These are phyloP conservation scores for Aspergillus niger DNA, from an alignment of 2,329 filamentous ascomycete species.

Conservation along the genomic window DNA sequence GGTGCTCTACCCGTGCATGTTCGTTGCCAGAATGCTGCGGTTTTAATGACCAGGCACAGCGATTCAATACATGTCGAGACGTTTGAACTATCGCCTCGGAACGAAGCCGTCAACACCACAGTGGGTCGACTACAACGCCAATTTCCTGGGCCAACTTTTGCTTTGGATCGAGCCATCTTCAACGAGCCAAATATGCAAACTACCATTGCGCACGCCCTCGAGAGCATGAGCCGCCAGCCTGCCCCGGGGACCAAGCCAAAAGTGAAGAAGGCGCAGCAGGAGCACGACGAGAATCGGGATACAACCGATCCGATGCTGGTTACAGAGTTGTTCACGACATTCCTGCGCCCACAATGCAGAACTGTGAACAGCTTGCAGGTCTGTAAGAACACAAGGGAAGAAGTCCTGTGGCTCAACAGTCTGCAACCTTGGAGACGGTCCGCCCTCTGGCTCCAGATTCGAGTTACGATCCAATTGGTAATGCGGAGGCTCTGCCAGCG, in stretches of 20 bases:
- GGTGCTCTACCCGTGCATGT: conserved; percentile 44
- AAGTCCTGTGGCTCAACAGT: conserved; percentile 49
- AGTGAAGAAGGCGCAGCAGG: conserved; percentile 42
- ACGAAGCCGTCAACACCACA: conserved; percentile 39
- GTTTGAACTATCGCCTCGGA: conserved; percentile 52
- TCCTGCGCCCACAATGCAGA: conserved; percentile 46
- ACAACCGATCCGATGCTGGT: conserved; percentile 54
- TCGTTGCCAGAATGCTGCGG: conserved; percentile 50
- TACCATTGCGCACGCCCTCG: conserved; percentile 35
- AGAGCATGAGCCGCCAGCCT: conserved; percentile 40
- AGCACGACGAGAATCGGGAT: conserved; percentile 50
- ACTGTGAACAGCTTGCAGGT: conserved; percentile 34
- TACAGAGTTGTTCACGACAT: conserved; percentile 53
- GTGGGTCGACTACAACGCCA: conserved; percentile 45
- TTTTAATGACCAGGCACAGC: conserved; percentile 41
- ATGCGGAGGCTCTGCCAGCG: conserved; percentile 4
- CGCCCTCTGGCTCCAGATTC: conserved; percentile 57
- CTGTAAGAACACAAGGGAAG: conserved; percentile 58
- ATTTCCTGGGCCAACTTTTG: conserved; percentile 49
- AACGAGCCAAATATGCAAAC: conserved; percentile 26
- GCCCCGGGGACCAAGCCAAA: conserved; percentile 37
- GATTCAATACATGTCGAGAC: conserved; percentile 36
- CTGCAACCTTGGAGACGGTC: conserved; percentile 23
- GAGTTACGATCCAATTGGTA: conserved; percentile 30
- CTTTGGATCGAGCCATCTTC: conserved; percentile 28